Percentiles rank a stretch among this genome's conserved stretches.
Conservation (phyloP, 305 asterid genomes). For the Stenogyne calaminthoides region DNA sequence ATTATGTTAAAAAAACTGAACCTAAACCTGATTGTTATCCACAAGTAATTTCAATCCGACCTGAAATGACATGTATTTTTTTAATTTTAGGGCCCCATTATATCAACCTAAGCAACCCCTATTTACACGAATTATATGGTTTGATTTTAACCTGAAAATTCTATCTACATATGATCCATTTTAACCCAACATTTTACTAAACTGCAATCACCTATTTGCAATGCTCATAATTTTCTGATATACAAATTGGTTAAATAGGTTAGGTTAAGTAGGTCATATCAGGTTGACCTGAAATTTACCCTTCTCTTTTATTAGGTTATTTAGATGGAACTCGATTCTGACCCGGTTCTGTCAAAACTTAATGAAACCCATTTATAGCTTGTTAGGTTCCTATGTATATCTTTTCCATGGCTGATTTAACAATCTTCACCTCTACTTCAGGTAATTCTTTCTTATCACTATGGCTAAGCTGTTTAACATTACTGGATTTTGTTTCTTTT, state of each 20-base stretch:
- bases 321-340: not conserved
- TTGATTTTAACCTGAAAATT: not conserved
- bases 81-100: not conserved
- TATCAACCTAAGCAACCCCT: not conserved
- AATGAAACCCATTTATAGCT: not conserved
- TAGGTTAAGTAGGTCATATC: not conserved
- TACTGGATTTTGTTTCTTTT: not conserved
- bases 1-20: not conserved
- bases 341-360: not conserved
- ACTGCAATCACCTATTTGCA: not conserved
- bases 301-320: not conserved
- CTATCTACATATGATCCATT: not conserved
- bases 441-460: constrained; percentile 13
- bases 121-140: not conserved
- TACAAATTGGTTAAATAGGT: not conserved
- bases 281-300: not conserved
- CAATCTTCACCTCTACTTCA: not conserved
- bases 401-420: not conserved
- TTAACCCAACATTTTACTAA: not conserved
- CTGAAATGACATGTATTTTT: not conserved
- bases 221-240: not conserved
- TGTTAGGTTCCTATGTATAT: not conserved
- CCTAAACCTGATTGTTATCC: not conserved
- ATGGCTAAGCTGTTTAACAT: constrained; percentile 1
- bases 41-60: not conserved